Base-by-base conservation (phyloP, 805 yeast genomes). In the Kazachstania martiniae region DNA sequence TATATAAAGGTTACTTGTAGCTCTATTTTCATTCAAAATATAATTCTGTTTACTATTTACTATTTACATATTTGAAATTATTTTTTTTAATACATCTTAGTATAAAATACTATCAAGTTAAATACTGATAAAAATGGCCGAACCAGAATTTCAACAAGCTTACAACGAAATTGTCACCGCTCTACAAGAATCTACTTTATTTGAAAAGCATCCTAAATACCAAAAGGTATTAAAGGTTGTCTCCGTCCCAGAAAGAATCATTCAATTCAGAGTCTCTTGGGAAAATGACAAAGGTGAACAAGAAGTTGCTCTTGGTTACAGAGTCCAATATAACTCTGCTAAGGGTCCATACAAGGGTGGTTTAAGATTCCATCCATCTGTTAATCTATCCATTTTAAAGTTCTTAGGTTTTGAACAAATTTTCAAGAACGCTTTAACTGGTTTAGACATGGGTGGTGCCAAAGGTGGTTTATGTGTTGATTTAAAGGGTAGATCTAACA, bases 281-380 rank as follows among this genome's bases (percentile, higher is more conserved):
- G 96, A 91, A 68, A 84, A 89, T 59, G 98, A 91, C 69, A 67
- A 77, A 49, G 94, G 95, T 51, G 77, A 72, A 54, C 67, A 83
- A 56, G 89, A 86, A 68, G 94, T 89, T 46, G 91, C 91, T 77
- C 75, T 86, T 49, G 98, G 97, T 62, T 89, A 74, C 86, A 77
- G 98, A 69, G 96, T 89, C 43, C 98, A 89, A 70, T 89, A 84
- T 74, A 89, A 86, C 78, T 85, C 95, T 35, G 94, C 96, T 35
- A 72, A 91, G 47, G 98, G 98, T 59, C 98, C 98, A 51, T 89
- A 85, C 83, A 89, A 89, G 72, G 98, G 98, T 60, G 98, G 98
- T 61, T 74, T 89, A 51, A 78, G 98, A 66, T 81, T 89, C 76
- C 97, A 89, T 71, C 96, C 96, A 54, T 70, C 94, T 35, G 98